A percentile compares a stretch with the other conserved stretches of the same genome.
Evolutionary conservation across 1,284 basidiomycete genomes (phyloP).

Genomic region (Ceratobasidium papillatum): DNA sequence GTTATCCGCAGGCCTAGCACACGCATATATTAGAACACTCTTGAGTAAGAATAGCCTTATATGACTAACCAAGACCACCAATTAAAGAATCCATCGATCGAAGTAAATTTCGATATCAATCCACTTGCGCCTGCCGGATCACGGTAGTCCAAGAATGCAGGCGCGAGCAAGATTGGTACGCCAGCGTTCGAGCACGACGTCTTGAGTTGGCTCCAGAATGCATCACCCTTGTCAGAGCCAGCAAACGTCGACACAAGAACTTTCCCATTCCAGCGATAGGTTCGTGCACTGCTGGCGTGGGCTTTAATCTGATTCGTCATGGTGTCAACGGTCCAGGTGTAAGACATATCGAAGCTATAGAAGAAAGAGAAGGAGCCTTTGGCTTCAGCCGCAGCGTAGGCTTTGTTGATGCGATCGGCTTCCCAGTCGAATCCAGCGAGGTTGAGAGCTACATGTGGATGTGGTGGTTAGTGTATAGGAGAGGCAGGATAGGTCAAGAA

Average conservation of each 20-base stretch:
- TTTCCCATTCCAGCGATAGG: conserved; percentile 49
- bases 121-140: conserved; percentile 48
- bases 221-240: conserved; percentile 49
- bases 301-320: conserved; percentile 44
- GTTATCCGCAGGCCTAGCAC: conserved; percentile 49
- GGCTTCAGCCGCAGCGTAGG: conserved; percentile 50
- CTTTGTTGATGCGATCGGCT: conserved; percentile 48
- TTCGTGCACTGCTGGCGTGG: conserved; percentile 48
- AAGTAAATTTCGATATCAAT: conserved; percentile 50
- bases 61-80: conserved; percentile 53
- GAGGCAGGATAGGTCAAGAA: conserved; percentile 46
- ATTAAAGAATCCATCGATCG: conserved; percentile 54
- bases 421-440: conserved; percentile 47
- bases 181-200: conserved; percentile 47
- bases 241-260: conserved; percentile 52
- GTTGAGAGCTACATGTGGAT: conserved; percentile 22
- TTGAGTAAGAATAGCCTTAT: not conserved
- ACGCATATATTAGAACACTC: not conserved
- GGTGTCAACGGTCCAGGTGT: conserved; percentile 47
- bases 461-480: conserved; percentile 8
- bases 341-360: conserved; percentile 53
- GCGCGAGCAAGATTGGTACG: conserved; percentile 50
- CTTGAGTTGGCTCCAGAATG: conserved; percentile 51
- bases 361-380: conserved; percentile 50
- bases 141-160: conserved; percentile 51